phyloP scores from a whole-genome alignment of 192 early-diverging fungal species.

The Entomortierella beljakovae region DNA sequence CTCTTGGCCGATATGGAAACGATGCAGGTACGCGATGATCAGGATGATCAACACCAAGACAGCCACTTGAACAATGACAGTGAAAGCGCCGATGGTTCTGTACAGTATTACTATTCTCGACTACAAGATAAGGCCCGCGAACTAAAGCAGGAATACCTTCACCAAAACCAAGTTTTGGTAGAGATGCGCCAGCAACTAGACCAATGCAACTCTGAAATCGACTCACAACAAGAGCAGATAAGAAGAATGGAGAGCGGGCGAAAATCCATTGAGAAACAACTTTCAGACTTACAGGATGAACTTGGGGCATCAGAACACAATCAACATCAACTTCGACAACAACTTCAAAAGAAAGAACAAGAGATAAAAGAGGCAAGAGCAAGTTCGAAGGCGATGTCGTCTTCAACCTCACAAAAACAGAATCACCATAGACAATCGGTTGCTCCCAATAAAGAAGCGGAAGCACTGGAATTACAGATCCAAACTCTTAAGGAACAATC shows the following conservation, averaged over 20 bases:
- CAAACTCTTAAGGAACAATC: slow-evolving; percentile 5
- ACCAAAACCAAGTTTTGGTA: slow-evolving; percentile 11
- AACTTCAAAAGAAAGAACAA: slow-evolving; percentile 10
- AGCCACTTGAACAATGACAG: background rate
- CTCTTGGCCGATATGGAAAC: slow-evolving; percentile 23
- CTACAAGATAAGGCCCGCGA: slow-evolving; percentile 16
- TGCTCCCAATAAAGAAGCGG: background rate
- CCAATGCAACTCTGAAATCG: slow-evolving; percentile 24
- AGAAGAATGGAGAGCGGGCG: slow-evolving; percentile 14
- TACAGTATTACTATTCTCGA: slow-evolving; percentile 4
- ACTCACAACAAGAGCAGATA: slow-evolving; percentile 32
- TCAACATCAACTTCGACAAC: slow-evolving; percentile 19
- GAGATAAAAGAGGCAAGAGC: background rate
- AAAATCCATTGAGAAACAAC: slow-evolving; percentile 12
- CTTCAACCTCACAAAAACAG: slow-evolving; percentile 2
- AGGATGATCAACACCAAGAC: background rate
- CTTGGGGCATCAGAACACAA: slow-evolving; percentile 4
- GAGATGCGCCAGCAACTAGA: slow-evolving; percentile 24
- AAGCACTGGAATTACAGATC: slow-evolving; percentile 2
- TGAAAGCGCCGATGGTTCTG: background rate
- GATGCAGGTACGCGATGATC: background rate
- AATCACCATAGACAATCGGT: background rate
- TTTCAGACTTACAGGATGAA: slow-evolving; percentile 10
- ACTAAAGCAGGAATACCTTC: slow-evolving; percentile 3
- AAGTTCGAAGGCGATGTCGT: background rate